These are phyloP conservation scores for Trichoderma aggressivum DNA, from an alignment of 2,329 filamentous ascomycete genomes.

Conservation along the genomic window DNA sequence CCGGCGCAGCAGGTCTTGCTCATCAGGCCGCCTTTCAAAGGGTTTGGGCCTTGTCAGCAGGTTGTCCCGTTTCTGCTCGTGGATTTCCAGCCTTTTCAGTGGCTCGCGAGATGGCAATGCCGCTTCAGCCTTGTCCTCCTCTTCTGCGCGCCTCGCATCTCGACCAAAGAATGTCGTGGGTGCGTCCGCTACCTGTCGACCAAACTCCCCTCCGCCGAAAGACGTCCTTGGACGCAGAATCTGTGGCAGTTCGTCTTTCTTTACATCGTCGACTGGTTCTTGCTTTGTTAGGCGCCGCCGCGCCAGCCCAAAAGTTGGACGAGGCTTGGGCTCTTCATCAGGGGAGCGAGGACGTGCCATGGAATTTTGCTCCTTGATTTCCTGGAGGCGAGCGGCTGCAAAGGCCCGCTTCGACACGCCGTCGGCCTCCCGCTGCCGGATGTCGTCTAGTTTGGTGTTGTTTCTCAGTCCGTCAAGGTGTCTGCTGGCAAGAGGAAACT, in stretches of 20 bases:
- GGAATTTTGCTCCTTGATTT: slow-evolving; percentile 51
- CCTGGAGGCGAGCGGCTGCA: slow-evolving; percentile 49
- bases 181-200: slow-evolving; percentile 38
- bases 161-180: slow-evolving; percentile 41
- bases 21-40: slow-evolving; percentile 35
- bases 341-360: slow-evolving; percentile 44
- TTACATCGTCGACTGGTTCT: background rate
- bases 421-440: slow-evolving; percentile 43
- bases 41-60: background rate
- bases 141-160: slow-evolving; percentile 16
- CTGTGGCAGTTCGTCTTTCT: slow-evolving; percentile 19
- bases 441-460: slow-evolving; percentile 50
- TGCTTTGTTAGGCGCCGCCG: background rate
- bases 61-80: background rate
- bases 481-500: slow-evolving; percentile 32
- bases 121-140: background rate
- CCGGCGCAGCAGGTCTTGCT: slow-evolving; percentile 48
- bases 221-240: slow-evolving; percentile 25
- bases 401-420: slow-evolving; percentile 45
- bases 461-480: slow-evolving; percentile 35
- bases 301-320: slow-evolving; percentile 6
- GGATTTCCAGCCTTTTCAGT: slow-evolving; percentile 8
- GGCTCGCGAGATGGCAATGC: background rate
- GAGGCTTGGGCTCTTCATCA: slow-evolving; percentile 33
- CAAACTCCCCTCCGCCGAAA: slow-evolving; percentile 26